Evolutionary conservation across 2,329 filamentous ascomycete genomes (phyloP).

Genomic region (Trichoderma oligosporum): DNA sequence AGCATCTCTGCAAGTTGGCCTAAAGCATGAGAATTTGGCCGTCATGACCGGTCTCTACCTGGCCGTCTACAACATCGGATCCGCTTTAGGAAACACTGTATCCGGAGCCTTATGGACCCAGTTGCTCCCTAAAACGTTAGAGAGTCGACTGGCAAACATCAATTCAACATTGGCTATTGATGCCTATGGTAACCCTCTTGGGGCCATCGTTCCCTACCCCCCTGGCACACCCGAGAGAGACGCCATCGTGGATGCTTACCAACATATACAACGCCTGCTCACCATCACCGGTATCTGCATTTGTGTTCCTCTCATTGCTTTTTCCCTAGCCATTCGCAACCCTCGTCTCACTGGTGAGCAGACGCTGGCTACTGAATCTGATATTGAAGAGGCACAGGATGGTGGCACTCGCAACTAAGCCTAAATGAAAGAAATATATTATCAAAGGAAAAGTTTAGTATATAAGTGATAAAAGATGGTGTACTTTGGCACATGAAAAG

Average conservation of each 20-base stretch:
- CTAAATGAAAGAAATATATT: not conserved
- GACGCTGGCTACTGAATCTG: slow-evolving; percentile 37
- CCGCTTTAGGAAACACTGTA: slow-evolving; percentile 56
- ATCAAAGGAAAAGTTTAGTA: not conserved
- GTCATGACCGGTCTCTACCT: slow-evolving; percentile 62
- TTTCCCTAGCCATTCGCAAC: slow-evolving; percentile 42
- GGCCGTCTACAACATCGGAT: slow-evolving; percentile 60
- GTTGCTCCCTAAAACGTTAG: slow-evolving; percentile 53
- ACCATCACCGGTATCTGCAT: slow-evolving; percentile 48
- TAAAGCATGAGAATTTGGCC: slow-evolving; percentile 53
- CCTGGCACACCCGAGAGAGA: slow-evolving; percentile 42
- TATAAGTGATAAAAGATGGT: not conserved
- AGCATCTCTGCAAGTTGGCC: slow-evolving; percentile 41
- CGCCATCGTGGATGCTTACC: slow-evolving; percentile 44
- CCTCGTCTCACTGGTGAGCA: slow-evolving; percentile 45
- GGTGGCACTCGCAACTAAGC: not conserved
- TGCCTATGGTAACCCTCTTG: slow-evolving; percentile 30
- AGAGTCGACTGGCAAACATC: slow-evolving; percentile 41
- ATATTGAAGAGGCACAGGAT: not conserved
- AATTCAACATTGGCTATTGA: slow-evolving; percentile 34
- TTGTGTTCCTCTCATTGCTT: slow-evolving; percentile 45
- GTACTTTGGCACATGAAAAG: not conserved
- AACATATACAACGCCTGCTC: slow-evolving; percentile 45
- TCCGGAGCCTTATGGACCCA: slow-evolving; percentile 62
- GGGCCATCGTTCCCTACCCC: slow-evolving; percentile 15